phyloP scores from a whole-genome alignment of 176 grass and related monocot species.

The Hordeum vulgare region MorexV3_pseudomolecules_assembly NC_058524.1:590466944-590467443 shows the following conservation, averaged over 20 bases:
- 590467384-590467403: conserved; percentile 30
- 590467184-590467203: background rate
- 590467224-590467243: background rate
- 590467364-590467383: conserved; percentile 22
- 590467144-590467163: conserved; percentile 12
- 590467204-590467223: background rate
- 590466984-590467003: conserved; percentile 69
- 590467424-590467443: conserved; percentile 62
- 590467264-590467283: conserved; percentile 84
- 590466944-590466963: conserved; percentile 27
- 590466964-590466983: conserved; percentile 35
- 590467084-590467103: conserved; percentile 88
- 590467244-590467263: conserved; percentile 50
- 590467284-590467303: conserved; percentile 65
- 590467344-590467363: conserved; percentile 30
- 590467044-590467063: conserved; percentile 84
- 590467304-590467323: conserved; percentile 48
- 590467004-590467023: conserved; percentile 82
- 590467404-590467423: conserved; percentile 18
- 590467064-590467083: conserved; percentile 55
- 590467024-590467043: conserved; percentile 90
- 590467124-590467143: conserved; percentile 1
- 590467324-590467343: conserved; percentile 40
- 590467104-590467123: conserved; percentile 29
- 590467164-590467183: background rate